phyloP scores from a whole-genome alignment of 208 protist species.

The Naegleria fowleri region DNA sequence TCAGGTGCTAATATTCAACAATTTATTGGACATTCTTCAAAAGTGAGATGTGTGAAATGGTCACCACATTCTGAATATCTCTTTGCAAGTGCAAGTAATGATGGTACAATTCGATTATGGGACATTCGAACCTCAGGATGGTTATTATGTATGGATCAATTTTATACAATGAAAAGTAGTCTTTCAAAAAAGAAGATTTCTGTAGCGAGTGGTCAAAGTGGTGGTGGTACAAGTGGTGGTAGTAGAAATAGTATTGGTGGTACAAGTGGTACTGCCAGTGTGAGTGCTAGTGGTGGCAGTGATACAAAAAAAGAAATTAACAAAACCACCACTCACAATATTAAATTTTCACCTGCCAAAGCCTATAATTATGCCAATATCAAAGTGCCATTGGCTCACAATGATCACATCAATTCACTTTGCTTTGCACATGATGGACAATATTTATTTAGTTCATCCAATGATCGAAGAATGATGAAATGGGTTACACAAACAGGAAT shows the following conservation, averaged over 20 bases:
- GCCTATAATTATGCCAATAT: neutral
- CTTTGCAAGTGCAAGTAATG: neutral
- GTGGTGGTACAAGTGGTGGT: too few relatives aligned
- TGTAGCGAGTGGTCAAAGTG: too few relatives aligned
- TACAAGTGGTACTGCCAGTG: too few relatives aligned
- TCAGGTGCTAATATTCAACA: neutral
- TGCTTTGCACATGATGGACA: neutral
- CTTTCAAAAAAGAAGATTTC: neutral
- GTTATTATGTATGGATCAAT: neutral
- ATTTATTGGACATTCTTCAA: neutral
- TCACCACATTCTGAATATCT: neutral
- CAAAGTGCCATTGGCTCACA: neutral
- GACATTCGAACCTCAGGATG: slow-evolving; percentile 1
- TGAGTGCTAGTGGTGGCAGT: too few relatives aligned
- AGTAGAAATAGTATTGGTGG: neutral
- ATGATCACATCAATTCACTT: neutral
- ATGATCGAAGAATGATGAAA: neutral
- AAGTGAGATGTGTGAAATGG: neutral
- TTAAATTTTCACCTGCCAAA: neutral
- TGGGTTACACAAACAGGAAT: neutral
- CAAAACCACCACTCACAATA: too few relatives aligned
- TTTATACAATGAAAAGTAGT: neutral
- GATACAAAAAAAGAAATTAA: too few relatives aligned
- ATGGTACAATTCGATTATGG: neutral
- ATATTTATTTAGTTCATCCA: neutral